Percentiles rank a stretch among this genome's conserved stretches.
Conservation (phyloP, 2,329 filamentous ascomycete species). For the Laburnicola sp. region DNA sequence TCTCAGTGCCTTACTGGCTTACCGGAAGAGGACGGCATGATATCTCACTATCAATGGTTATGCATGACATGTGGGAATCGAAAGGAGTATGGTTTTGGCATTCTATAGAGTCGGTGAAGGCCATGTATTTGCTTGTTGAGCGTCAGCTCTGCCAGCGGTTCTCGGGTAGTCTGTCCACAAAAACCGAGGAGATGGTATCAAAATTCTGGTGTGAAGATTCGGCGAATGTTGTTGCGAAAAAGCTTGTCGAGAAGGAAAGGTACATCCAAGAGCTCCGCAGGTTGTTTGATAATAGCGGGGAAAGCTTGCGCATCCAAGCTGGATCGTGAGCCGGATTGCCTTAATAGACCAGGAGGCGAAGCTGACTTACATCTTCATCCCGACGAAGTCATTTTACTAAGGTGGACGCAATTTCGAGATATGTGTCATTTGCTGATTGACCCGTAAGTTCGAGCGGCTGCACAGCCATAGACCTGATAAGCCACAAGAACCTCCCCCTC, state of each 20-base stretch:
- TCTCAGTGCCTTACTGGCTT: slow-evolving; percentile 40
- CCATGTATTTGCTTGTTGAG: slow-evolving; percentile 24
- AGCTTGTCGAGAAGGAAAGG: slow-evolving; percentile 23
- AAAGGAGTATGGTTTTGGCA: slow-evolving; percentile 36
- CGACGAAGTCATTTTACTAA: no score
- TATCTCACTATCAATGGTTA: slow-evolving; percentile 22
- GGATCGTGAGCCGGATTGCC: no score
- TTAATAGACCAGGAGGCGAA: no score
- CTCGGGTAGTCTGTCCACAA: slow-evolving; percentile 14
- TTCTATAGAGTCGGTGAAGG: slow-evolving; percentile 30
- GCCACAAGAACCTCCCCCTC: no score
- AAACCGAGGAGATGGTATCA: slow-evolving; percentile 23
- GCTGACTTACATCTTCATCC: no score
- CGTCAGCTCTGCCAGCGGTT: slow-evolving; percentile 30
- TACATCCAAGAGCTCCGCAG: slow-evolving; percentile 21
- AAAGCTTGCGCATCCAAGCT: no score
- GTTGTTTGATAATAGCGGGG: slow-evolving; percentile 15
- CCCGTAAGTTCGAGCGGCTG: no score
- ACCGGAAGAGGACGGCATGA: slow-evolving; percentile 19
- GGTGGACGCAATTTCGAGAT: no score
- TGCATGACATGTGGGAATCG: slow-evolving; percentile 30
- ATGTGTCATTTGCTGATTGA: no score
- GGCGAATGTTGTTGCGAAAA: slow-evolving; percentile 20
- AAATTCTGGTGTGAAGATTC: slow-evolving; percentile 23
- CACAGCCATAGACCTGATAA: no score